Conservation (phyloP, 1,284 basidiomycete genomes). For the Paramarasmius palmivorus region DNA sequence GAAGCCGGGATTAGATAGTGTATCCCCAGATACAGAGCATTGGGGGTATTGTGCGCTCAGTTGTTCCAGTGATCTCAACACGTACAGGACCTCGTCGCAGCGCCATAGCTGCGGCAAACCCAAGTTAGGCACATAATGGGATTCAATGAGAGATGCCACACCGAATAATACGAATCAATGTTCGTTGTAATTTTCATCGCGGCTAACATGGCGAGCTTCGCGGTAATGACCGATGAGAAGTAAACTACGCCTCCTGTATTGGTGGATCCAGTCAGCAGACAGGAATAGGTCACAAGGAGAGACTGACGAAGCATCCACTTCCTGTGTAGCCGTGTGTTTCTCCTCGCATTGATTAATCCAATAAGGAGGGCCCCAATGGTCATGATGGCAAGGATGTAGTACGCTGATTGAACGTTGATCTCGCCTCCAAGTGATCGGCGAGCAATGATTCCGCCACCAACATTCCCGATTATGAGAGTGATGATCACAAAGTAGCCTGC, state of each 20-base stretch:
- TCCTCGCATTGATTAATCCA: conserved; percentile 23
- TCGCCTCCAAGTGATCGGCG: conserved; percentile 25
- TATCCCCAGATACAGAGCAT: conserved; percentile 14
- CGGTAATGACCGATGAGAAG: conserved; percentile 20
- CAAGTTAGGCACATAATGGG: not conserved
- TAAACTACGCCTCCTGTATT: conserved; percentile 23
- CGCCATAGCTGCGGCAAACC: conserved; percentile 22
- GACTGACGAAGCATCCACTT: conserved; percentile 29
- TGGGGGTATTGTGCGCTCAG: conserved; percentile 19
- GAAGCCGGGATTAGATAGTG: conserved; percentile 12
- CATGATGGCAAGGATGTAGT: conserved; percentile 24
- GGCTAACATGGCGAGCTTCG: conserved; percentile 19
- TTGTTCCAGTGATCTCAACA: conserved; percentile 13
- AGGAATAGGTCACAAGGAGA: not conserved
- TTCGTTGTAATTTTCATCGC: conserved; percentile 19
- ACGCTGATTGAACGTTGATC: conserved; percentile 25
- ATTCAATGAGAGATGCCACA: conserved; percentile 1
- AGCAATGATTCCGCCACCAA: conserved; percentile 23
- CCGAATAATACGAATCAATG: conserved; percentile 26
- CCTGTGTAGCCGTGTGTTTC: conserved; percentile 24
- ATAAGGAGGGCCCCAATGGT: conserved; percentile 18
- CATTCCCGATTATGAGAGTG: conserved; percentile 21
- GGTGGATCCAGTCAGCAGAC: not conserved
- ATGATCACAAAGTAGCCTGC: conserved; percentile 14
- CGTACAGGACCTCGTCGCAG: conserved; percentile 25